A percentile compares a stretch with the other conserved stretches of the same genome.
phyloP scores from a whole-genome alignment of 2,329 filamentous ascomycete species.

The Xylaria sp. region DNA sequence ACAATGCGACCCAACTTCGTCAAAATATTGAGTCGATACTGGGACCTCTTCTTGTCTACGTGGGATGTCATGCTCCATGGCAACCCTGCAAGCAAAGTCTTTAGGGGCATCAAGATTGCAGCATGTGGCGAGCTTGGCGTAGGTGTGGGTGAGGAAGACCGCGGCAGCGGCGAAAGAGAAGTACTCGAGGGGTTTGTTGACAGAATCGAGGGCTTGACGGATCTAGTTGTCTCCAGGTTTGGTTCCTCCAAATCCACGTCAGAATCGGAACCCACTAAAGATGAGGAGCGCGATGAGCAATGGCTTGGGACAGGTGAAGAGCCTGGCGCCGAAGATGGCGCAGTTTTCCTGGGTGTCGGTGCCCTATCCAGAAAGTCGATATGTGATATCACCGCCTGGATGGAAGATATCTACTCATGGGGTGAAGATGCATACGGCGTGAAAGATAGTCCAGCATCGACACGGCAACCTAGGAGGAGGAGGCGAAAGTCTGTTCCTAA shows the following conservation, averaged over 20 bases:
- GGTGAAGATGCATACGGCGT: conserved; percentile 88
- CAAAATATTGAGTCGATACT: conserved; percentile 79
- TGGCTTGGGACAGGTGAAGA: conserved; percentile 82
- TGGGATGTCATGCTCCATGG: conserved; percentile 95
- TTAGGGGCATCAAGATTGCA: conserved; percentile 86
- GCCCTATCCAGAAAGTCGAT: conserved; percentile 77
- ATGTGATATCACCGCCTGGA: conserved; percentile 81
- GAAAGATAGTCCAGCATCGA: conserved; percentile 78
- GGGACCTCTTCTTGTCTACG: conserved; percentile 74
- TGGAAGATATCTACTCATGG: conserved; percentile 86
- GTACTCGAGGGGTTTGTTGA: conserved; percentile 89
- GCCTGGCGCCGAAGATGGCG: conserved; percentile 79
- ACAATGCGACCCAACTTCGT: conserved; percentile 76
- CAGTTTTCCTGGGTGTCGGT: conserved; percentile 85
- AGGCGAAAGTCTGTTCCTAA: conserved; percentile 45
- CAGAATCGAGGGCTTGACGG: conserved; percentile 84
- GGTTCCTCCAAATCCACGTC: conserved; percentile 57
- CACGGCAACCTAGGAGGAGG: conserved; percentile 61
- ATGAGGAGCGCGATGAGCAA: conserved; percentile 47
- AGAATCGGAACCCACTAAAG: conserved; percentile 51
- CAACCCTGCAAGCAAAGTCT: conserved; percentile 83
- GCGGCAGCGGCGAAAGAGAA: conserved; percentile 91
- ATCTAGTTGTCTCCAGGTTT: conserved; percentile 88
- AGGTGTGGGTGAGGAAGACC: conserved; percentile 94
- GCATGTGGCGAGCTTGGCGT: conserved; percentile 91